A percentile compares a stretch with the other conserved stretches of the same genome.
Conservation (phyloP, 768 basidiomycete genomes). For the Tricholoma bakamatsutake region DNA sequence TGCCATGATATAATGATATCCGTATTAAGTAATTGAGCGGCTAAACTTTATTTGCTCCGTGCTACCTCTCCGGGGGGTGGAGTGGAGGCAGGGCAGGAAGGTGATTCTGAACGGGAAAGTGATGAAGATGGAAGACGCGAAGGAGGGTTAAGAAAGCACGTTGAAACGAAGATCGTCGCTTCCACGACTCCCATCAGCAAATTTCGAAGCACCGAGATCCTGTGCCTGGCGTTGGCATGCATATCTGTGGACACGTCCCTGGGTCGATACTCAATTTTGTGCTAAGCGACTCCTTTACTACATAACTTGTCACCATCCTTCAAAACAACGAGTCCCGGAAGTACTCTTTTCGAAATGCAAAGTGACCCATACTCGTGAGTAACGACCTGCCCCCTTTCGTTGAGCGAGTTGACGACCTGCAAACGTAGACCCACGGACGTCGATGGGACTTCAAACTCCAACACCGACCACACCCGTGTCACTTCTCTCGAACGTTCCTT, state of each 20-base stretch:
- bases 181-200: not conserved
- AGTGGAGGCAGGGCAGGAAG: no score
- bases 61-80: no score
- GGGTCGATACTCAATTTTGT: not conserved
- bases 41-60: not conserved
- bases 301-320: not conserved
- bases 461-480: not conserved
- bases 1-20: not conserved
- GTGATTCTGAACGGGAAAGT: not conserved
- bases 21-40: not conserved
- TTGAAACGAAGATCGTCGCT: not conserved
- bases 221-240: not conserved
- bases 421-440: no score
- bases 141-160: not conserved
- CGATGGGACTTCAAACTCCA: not conserved
- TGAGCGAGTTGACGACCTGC: no score
- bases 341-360: not conserved
- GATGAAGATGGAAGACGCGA: not conserved
- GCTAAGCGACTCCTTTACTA: not conserved
- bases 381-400: not conserved
- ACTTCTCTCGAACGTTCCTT: constrained; percentile 12
- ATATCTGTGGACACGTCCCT: no score
- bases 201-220: not conserved
- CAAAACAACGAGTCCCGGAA: not conserved
- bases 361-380: not conserved